Evolutionary conservation across 306 rosid genomes (phyloP).

Genomic region (Alnus glutinosa): DNA sequence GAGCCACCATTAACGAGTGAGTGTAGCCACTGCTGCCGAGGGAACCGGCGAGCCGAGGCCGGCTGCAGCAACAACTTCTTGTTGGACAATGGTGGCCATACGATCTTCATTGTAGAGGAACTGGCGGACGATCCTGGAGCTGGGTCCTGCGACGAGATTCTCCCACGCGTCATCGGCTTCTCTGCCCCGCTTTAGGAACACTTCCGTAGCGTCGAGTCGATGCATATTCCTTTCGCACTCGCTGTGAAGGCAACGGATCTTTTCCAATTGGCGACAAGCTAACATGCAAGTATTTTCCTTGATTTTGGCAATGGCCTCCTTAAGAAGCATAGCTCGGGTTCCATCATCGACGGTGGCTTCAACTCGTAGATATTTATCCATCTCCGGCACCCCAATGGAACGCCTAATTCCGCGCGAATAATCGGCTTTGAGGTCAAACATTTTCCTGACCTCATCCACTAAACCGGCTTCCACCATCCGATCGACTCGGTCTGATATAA

Average conservation of each 20-base stretch:
- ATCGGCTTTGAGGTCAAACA: slow-evolving; percentile 34
- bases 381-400: slow-evolving; percentile 50
- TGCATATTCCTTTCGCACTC: slow-evolving; percentile 35
- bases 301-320: slow-evolving; percentile 33
- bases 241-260: slow-evolving; percentile 32
- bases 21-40: slow-evolving; percentile 18
- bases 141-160: slow-evolving; percentile 31
- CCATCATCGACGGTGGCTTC: slow-evolving; percentile 3
- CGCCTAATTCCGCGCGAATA: slow-evolving; percentile 35
- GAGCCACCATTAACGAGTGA: slow-evolving; percentile 16
- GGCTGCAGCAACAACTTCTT: neutral
- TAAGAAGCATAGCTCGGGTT: slow-evolving; percentile 23
- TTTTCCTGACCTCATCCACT: slow-evolving; percentile 37
- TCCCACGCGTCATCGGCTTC: slow-evolving; percentile 37
- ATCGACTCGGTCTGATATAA: slow-evolving; percentile 47
- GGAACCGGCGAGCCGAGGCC: neutral
- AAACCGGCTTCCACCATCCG: slow-evolving; percentile 44
- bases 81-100: slow-evolving; percentile 8
- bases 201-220: slow-evolving; percentile 44
- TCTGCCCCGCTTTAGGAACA: slow-evolving; percentile 14
- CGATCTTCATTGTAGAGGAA: slow-evolving; percentile 21
- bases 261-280: slow-evolving; percentile 37
- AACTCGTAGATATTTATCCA: slow-evolving; percentile 26
- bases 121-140: slow-evolving; percentile 8
- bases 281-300: slow-evolving; percentile 37